phyloP scores from a whole-genome alignment of 2,329 filamentous ascomycete genomes.

The Chaetomium strumarium region DNA sequence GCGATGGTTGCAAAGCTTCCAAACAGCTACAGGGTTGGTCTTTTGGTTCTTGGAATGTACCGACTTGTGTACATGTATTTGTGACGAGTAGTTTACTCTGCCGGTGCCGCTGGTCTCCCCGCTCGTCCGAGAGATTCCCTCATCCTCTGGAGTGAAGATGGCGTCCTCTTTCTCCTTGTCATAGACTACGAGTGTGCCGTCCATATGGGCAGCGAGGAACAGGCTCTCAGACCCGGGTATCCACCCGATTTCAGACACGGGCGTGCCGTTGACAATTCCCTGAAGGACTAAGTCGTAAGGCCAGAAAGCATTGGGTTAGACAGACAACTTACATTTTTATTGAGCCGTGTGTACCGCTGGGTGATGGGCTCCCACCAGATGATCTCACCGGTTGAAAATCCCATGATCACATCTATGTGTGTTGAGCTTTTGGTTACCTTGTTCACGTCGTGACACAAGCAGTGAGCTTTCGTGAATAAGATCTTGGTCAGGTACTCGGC shows the following conservation, averaged over 20 bases:
- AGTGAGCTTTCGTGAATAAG: constrained; percentile 92
- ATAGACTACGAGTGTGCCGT: constrained; percentile 86
- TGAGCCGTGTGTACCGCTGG: constrained; percentile 89
- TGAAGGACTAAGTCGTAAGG: constrained; percentile 30
- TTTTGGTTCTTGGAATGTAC: constrained; percentile 93
- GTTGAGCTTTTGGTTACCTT: constrained; percentile 67
- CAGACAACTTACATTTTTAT: constrained; percentile 71
- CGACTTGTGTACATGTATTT: constrained; percentile 76
- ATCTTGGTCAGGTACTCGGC: constrained; percentile 93
- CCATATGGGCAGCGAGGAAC: constrained; percentile 87
- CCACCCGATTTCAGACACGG: constrained; percentile 86
- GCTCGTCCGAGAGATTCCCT: constrained; percentile 50
- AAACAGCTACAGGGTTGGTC: constrained; percentile 82
- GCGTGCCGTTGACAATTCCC: constrained; percentile 81
- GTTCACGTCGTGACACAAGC: constrained; percentile 91
- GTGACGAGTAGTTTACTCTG: constrained; percentile 35
- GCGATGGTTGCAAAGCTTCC: constrained; percentile 86
- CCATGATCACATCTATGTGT: constrained; percentile 89
- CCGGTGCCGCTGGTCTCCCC: constrained; percentile 33
- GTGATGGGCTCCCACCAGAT: constrained; percentile 98
- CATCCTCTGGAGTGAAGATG: constrained; percentile 66
- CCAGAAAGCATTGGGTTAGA: neutral
- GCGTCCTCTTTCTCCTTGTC: constrained; percentile 96
- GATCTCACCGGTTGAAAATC: constrained; percentile 92
- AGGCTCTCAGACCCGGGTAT: constrained; percentile 89